These are phyloP conservation scores for Phragmites australis DNA, from an alignment of 176 grass and related monocot genomes.

Conservation along the genomic window DNA sequence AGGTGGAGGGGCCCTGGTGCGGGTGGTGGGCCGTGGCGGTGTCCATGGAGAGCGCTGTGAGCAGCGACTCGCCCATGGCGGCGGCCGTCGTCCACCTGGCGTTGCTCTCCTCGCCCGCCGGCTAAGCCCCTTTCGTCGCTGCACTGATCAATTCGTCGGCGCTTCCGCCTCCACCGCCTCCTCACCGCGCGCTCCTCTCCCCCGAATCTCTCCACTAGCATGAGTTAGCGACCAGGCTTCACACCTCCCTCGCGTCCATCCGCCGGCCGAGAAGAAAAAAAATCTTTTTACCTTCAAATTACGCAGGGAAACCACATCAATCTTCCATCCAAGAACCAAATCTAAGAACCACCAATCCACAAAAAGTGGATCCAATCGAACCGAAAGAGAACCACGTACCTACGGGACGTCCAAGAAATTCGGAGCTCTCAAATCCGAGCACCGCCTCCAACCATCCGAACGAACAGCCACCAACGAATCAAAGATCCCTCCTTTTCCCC, in stretches of 20 bases:
- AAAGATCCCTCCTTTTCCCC: neutral
- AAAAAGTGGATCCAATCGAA: neutral
- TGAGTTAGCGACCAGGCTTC: conserved; percentile 43
- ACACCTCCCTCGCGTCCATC: conserved; percentile 66
- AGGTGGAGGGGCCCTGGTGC: conserved; percentile 77
- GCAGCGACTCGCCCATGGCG: conserved; percentile 88
- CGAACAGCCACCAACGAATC: neutral
- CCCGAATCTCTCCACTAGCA: conserved; percentile 68
- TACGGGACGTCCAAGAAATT: conserved; percentile 34
- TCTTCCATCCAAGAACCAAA: neutral
- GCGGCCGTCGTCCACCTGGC: conserved; percentile 28
- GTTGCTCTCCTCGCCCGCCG: conserved; percentile 41
- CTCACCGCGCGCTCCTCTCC: conserved; percentile 61
- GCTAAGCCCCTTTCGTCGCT: conserved; percentile 48
- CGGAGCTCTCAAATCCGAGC: conserved; percentile 26
- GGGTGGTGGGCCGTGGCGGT: conserved; percentile 69
- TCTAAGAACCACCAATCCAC: neutral
- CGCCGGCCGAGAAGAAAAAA: conserved; percentile 1
- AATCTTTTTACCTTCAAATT: conserved; percentile 14
- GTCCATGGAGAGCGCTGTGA: conserved; percentile 96
- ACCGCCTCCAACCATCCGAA: neutral
- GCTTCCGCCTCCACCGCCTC: conserved; percentile 74
- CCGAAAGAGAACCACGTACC: conserved; percentile 22
- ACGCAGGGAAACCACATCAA: neutral
- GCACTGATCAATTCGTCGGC: conserved; percentile 31